These are phyloP conservation scores for Sordariomycetes sp. DNA, from an alignment of 2,329 filamentous ascomycete genomes.

Conservation along the genomic window DNA sequence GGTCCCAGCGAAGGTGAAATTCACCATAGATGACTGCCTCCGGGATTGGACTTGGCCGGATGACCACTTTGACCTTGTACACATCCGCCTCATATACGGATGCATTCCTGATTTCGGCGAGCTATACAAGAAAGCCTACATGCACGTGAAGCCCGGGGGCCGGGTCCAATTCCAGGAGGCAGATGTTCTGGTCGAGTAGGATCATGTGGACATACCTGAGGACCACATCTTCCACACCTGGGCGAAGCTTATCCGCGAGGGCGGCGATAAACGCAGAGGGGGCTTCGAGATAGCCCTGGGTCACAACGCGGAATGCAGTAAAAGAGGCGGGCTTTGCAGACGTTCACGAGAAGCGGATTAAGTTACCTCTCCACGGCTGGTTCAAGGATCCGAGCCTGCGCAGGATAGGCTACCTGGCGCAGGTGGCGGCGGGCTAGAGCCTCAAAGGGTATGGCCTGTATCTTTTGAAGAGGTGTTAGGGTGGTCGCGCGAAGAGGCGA, in stretches of 20 bases:
- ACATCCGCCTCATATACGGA: too few species aligned
- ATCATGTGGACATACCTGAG: conserved; percentile 13
- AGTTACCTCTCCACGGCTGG: conserved; percentile 25
- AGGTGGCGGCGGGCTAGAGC: background rate
- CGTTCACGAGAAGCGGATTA: conserved; percentile 13
- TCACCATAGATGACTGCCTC: conserved; percentile 55
- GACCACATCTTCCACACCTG: conserved; percentile 12
- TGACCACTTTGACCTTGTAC: conserved; percentile 26
- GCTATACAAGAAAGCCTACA: too few species aligned
- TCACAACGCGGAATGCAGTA: background rate
- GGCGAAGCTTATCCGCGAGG: conserved; percentile 7
- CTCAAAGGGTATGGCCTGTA: background rate
- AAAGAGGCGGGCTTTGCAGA: background rate
- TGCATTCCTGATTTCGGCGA: too few species aligned
- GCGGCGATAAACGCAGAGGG: background rate
- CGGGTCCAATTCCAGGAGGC: conserved; percentile 12
- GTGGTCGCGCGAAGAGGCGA: background rate
- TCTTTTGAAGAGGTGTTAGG: background rate
- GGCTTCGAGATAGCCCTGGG: background rate
- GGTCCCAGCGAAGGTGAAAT: conserved; percentile 51
- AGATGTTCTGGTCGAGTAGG: conserved; percentile 7
- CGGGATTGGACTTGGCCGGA: conserved; percentile 27
- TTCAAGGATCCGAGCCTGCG: conserved; percentile 20
- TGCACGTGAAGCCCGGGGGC: background rate
- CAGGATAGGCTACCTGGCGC: conserved; percentile 19